Evolutionary conservation across 139 green algal species (phyloP), one percentile per base, ranked within the genome.

Genomic region (Astrephomene gubernaculifera): DNA sequence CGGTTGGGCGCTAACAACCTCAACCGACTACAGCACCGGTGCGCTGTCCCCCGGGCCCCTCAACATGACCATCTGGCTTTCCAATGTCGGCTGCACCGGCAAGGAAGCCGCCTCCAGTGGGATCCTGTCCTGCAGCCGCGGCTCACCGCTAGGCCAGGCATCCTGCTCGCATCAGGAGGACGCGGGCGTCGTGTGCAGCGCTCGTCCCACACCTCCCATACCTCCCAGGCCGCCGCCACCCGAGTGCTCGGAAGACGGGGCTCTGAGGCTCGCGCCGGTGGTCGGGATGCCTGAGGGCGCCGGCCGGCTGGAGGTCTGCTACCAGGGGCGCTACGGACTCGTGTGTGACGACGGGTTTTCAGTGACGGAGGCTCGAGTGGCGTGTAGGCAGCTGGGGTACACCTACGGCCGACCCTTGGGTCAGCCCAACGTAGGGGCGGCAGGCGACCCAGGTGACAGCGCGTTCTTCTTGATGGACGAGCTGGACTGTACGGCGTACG

Each of bases 331-430:
- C 64, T 85, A 45, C 29, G 79, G 79, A 0, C 43, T 67, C 8
- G 79, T 85, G 4, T 85, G 79, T 27, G 79, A 85, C 64, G 25
- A 85, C 33, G 27, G 25, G 5, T 85, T 75, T 17, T 33, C 33
- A 1, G 14, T 36, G 7, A 3, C 39, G 31, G 79, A 85, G 65
- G 79, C 79, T 24, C 63, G 79, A 21, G 79, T 85, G 7, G 79
- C 64, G 35, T 85, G 79, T 64, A 63, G 79, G 33, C 79, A 85
- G 64, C 64, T 85, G 44, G 79, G 79, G 1, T 85, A 76, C 79
- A 7, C 9, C 5, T 85, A 85, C 79, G 64, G 79, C 61, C 36
- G 64, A 39, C 31, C 45, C 31, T 21, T 76, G 33, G 44, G 64
- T 14, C 60, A 60, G 38, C 9, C n/a, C 39, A 68, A 72, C 41